phyloP scores from a whole-genome alignment of 2,329 filamentous ascomycete genomes.

The Cryoendolithus antarcticus region DNA sequence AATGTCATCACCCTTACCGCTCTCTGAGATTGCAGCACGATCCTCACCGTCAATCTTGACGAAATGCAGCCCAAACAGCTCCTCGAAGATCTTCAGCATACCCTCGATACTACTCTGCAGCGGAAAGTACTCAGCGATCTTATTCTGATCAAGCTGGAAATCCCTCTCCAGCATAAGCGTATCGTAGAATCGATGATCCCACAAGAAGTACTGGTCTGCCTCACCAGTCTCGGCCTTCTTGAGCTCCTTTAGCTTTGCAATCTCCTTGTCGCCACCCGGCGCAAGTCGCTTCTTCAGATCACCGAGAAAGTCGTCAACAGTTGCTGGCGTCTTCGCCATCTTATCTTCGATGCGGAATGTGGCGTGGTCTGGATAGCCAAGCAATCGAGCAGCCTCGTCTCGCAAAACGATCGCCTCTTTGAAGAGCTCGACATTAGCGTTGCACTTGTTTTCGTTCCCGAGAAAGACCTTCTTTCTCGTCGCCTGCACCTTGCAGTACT shows the following conservation, averaged over 20 bases:
- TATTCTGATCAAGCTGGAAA: slow-evolving; percentile 65
- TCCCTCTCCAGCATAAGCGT: slow-evolving; percentile 70
- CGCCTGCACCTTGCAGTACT: slow-evolving; percentile 61
- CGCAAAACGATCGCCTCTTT: slow-evolving; percentile 61
- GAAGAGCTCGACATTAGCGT: slow-evolving; percentile 61
- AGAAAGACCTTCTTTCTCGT: slow-evolving; percentile 58
- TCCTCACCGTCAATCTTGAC: slow-evolving; percentile 59
- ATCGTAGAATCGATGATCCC: slow-evolving; percentile 73
- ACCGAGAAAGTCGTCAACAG: slow-evolving; percentile 59
- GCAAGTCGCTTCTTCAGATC: slow-evolving; percentile 57
- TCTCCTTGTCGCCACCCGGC: slow-evolving; percentile 59
- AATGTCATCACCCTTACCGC: slow-evolving; percentile 57
- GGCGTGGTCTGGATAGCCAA: slow-evolving; percentile 68
- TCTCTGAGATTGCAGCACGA: slow-evolving; percentile 50
- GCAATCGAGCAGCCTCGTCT: slow-evolving; percentile 63
- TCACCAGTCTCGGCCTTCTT: slow-evolving; percentile 44
- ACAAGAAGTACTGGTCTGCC: slow-evolving; percentile 57
- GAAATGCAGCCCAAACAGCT: slow-evolving; percentile 69
- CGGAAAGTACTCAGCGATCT: slow-evolving; percentile 76
- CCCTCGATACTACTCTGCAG: slow-evolving; percentile 58
- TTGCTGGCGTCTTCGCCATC: slow-evolving; percentile 69
- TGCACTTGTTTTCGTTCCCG: slow-evolving; percentile 71
- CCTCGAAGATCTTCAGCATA: slow-evolving; percentile 75
- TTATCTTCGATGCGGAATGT: slow-evolving; percentile 67
- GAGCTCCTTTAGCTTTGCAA: slow-evolving; percentile 55